Base-by-base conservation (phyloP, 2,329 filamentous ascomycete species). In the Aaosphaeria arxii region DNA sequence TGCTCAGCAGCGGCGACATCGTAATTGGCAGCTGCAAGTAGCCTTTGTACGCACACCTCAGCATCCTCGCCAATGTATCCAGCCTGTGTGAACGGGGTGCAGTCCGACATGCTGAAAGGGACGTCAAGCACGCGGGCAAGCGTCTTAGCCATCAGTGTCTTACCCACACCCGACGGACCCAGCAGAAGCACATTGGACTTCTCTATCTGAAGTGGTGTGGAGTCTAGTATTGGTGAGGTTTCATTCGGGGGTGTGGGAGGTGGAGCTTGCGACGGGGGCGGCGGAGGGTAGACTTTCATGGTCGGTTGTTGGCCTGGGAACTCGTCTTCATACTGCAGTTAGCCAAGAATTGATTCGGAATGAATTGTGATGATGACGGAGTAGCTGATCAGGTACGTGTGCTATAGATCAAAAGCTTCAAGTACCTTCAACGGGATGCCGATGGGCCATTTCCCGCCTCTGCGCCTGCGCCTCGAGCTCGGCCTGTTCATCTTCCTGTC, bases 61-160 rank as follows among this genome's bases (percentile, higher is more conserved):
- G 92, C 92, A 66, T 99, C 94, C 65, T 97, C 92, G 30, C 94
- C 94, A 57, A 99, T 96, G 62, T 99, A 99, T 29, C 94, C 92
- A 4, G 92, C 92, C 72, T 96, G 92, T 0, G 92, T 97, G 55
- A 97, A 91, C 5, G 91, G 89, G 44, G 94, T 96, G 70, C 92
- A 97, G 71, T 97, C 92, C 52, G 89, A 92, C 71, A 96, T 96
- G 53, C 89, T 91, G 64, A 96, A 95, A 0, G 94, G 94, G 0
- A 97, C 91, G 51, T 94, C 92, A n/a, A 99, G 81, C 45, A 94
- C 87, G 62, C 91, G 87, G 57, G 92, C 94, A 36, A 97, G 75
- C 0, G 92, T 97, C 71, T 91, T 95, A 45, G 91, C 82, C 74
- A 99, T 97, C 52, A 97, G 85, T 0, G 94, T 99, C 74, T 99